Base-by-base conservation (phyloP, 2,329 filamentous ascomycete genomes). In the Periconia digitata region DNA sequence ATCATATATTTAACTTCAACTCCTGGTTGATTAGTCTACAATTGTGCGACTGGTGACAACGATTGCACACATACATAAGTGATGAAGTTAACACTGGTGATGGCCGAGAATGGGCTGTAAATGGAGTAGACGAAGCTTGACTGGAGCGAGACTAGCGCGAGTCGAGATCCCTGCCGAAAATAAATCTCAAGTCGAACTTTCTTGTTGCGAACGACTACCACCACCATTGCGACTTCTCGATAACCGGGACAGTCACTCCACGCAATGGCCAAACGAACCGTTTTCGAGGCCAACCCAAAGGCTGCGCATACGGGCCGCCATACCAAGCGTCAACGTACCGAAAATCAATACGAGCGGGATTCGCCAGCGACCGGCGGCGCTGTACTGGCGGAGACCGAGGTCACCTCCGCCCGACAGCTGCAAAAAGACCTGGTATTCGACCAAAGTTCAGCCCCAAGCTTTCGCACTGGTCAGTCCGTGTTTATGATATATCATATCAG, bases 341-440 rank as follows among this genome's bases (percentile, higher is more conserved):
- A 67, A 16, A 53, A 51, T 38, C 53, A 56, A 37, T 41, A 58
- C 32, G 66, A 69, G 37, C 60, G 55, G 45, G 56, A 62, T 23
- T 55, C 59, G 32, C 60, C 55, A 4, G 55, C 58, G 7, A 54
- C 51, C 27, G 27, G 27, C n/a, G 27, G 27, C 27, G 8, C 27
- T 32, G 51, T 44, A 35, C 52, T 42, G 32, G 37, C 44, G 32
- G 60, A 49, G n/a, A 63, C 64, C 34, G 64, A 72, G 44, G 61
- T 73, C 38, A 58, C 54, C 41, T 60, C 62, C 20, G 62, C 62
- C 50, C 63, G 64, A 54, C 66, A 72, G 50, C 49, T 73, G 47
- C 67, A 72, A 46, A 62, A 64, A 42, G 60, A 63, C 12, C 58
- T 73, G 6, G 55, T 67, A 43, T 73, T 73, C 49, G 64, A 72